These are phyloP conservation scores for Plasmopara viticola DNA, from an alignment of 352 stramenopile genomes.

Conservation along the genomic window DNA sequence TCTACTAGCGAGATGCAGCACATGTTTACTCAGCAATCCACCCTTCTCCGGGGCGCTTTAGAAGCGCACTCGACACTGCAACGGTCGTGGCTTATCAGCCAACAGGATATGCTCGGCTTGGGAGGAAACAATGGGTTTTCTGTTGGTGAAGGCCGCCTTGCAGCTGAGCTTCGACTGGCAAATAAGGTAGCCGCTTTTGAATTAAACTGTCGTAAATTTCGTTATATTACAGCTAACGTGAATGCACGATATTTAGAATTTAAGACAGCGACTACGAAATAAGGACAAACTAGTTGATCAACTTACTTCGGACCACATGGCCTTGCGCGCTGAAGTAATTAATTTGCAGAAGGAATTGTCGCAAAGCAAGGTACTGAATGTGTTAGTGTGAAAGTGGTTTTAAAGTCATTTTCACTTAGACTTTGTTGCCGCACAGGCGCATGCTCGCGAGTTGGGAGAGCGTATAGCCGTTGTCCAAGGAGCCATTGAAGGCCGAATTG, in stretches of 20 bases:
- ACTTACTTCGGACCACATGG: conserved; percentile 66
- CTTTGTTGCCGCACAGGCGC: conserved; percentile 14
- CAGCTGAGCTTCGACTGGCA: conserved; percentile 68
- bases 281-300: conserved; percentile 82
- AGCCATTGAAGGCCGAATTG: conserved; percentile 1
- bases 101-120: conserved; percentile 65
- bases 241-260: conserved; percentile 44
- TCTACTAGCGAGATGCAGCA: conserved; percentile 84
- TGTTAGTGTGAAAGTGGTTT: not conserved
- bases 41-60: conserved; percentile 56
- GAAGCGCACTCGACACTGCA: conserved; percentile 70
- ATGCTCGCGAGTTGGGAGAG: conserved; percentile 33
- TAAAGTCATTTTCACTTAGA: conserved; percentile 1
- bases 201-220: not conserved
- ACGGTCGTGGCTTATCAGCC: conserved; percentile 67
- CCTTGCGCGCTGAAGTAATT: conserved; percentile 44
- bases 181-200: conserved; percentile 56
- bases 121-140: conserved; percentile 47
- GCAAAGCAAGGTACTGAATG: conserved; percentile 42
- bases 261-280: conserved; percentile 67
- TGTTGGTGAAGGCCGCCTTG: conserved; percentile 76
- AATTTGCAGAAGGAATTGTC: conserved; percentile 55
- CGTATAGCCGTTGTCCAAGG: conserved; percentile 9
- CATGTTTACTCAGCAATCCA: conserved; percentile 84
- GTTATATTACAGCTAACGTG: not conserved